Conservation (phyloP, 2,329 filamentous ascomycete genomes). For the Microdochium nivale region DNA sequence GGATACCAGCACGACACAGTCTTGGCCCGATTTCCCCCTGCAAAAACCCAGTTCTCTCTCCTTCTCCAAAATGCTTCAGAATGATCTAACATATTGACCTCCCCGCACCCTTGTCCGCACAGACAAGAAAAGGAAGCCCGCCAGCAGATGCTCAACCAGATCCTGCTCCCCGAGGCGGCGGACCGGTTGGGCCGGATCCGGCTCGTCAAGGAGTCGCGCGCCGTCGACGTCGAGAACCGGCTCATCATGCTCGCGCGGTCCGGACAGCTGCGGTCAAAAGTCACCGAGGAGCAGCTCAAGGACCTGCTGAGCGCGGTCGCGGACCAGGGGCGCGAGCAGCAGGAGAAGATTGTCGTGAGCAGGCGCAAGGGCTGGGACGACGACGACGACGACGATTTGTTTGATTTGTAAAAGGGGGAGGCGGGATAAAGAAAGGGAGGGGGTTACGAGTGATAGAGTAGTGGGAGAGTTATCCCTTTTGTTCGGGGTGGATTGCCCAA, state of each 20-base stretch:
- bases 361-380: conserved; percentile 79
- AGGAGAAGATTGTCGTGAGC: conserved; percentile 73
- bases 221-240: conserved; percentile 82
- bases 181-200: conserved; percentile 92
- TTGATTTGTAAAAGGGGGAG: too few species aligned
- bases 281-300: conserved; percentile 90
- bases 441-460: neutral
- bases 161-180: conserved; percentile 87
- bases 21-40: too few species aligned
- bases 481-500: neutral
- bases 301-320: conserved; percentile 79
- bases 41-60: too few species aligned
- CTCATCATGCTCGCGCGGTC: conserved; percentile 85
- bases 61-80: too few species aligned
- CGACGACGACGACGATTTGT: conserved; percentile 69
- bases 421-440: conserved; percentile 8
- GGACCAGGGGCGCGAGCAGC: conserved; percentile 61
- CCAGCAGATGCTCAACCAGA: conserved; percentile 74
- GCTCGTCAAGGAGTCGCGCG: conserved; percentile 88
- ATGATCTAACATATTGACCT: conserved; percentile 11
- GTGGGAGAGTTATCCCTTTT: neutral
- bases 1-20: too few species aligned
- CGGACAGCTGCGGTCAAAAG: conserved; percentile 78
- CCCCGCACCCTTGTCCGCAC: conserved; percentile 1
- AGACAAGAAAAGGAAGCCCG: conserved; percentile 57